These are phyloP conservation scores for Acanthamoeba healyi DNA, from an alignment of 208 protist species.

Conservation along the genomic window DNA sequence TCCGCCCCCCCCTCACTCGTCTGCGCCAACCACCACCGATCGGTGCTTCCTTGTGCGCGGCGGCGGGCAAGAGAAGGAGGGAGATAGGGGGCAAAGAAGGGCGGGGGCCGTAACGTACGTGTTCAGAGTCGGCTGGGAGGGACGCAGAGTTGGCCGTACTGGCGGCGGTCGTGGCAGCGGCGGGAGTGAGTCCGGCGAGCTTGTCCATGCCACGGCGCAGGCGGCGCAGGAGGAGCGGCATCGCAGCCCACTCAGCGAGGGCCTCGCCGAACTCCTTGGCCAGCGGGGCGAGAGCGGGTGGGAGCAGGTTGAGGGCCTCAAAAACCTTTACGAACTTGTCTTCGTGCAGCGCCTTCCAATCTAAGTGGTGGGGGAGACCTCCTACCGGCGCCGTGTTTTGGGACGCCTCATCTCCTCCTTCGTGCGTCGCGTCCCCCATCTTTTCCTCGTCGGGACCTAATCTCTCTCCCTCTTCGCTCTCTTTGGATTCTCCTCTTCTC, in stretches of 20 bases:
- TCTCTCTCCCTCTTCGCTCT: no score
- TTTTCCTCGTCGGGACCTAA: no score
- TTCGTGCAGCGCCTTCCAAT: neutral
- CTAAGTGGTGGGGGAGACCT: neutral
- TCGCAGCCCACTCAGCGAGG: slow-evolving; percentile 14
- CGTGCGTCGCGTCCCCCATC: no score
- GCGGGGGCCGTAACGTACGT: neutral
- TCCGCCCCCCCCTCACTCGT: neutral
- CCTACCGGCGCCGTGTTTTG: neutral
- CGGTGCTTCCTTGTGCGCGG: no score
- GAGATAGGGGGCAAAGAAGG: neutral
- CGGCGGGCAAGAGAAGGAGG: no score
- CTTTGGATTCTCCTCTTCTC: no score
- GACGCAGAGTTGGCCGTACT: no score
- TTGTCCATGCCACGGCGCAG: slow-evolving; percentile 23
- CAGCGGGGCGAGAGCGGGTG: neutral
- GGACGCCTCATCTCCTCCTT: no score
- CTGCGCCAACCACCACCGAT: no score
- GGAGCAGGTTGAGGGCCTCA: neutral
- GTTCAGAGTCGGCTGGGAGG: neutral
- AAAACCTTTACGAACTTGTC: neutral
- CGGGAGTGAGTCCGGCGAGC: neutral
- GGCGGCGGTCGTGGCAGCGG: neutral
- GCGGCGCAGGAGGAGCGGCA: neutral
- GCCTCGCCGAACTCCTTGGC: slow-evolving; percentile 9